Conservation (phyloP, 345 rosid species). For the Corymbia maculata region DNA sequence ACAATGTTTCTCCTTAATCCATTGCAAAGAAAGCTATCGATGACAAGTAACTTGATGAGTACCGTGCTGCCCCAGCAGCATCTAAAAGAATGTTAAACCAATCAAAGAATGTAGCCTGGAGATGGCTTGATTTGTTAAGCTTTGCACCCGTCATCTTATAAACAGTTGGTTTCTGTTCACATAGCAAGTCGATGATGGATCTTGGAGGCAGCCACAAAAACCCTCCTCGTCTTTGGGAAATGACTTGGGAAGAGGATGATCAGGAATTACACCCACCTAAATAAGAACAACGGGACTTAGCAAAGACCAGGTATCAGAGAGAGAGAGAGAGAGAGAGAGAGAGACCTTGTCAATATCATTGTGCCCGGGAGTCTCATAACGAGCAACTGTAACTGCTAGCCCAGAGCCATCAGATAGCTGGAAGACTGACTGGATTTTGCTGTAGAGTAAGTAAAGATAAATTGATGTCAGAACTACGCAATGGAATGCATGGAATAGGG, state of each 20-base stretch:
- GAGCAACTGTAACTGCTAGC: constrained; percentile 86
- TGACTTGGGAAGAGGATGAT: constrained; percentile 71
- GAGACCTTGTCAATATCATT: constrained; percentile 77
- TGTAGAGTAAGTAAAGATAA: constrained; percentile 21
- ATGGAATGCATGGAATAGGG: not conserved
- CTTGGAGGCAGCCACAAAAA: constrained; percentile 75
- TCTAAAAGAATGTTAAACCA: not conserved
- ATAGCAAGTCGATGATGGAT: constrained; percentile 62
- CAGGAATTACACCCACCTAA: constrained; percentile 88
- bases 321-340: not conserved
- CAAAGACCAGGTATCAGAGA: not conserved
- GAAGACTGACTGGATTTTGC: constrained; percentile 95
- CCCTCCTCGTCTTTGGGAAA: constrained; percentile 73
- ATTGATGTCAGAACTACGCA: not conserved
- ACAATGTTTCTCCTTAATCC: not conserved
- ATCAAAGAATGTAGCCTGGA: not conserved
- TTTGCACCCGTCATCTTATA: constrained; percentile 21
- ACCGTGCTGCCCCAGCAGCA: not conserved
- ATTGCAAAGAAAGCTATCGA: not conserved
- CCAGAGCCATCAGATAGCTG: constrained; percentile 96
- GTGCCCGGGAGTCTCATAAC: constrained; percentile 93
- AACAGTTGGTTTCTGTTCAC: constrained; percentile 50
- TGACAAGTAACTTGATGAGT: not conserved
- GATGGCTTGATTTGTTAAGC: not conserved
- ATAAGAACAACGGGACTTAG: not conserved